Percentiles rank a stretch among this genome's conserved stretches.
These are phyloP conservation scores for Dactylellina leptospora DNA, from an alignment of 2,329 filamentous ascomycete genomes.

Conservation along the genomic window DNA sequence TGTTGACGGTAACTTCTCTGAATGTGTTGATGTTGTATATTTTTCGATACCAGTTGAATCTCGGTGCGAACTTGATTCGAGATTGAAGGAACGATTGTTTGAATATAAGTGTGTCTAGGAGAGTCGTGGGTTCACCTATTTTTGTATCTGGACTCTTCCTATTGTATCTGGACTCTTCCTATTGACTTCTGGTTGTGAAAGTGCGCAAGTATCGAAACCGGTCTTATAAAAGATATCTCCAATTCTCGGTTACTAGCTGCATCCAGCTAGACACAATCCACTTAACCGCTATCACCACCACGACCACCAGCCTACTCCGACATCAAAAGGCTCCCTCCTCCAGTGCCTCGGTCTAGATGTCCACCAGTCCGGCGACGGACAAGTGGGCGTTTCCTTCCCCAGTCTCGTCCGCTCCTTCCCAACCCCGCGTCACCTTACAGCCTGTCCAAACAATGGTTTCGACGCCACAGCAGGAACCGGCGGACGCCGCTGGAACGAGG, in stretches of 20 bases:
- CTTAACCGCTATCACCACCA: neutral
- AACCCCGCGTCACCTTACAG: slow-evolving; percentile 13
- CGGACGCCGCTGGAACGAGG: slow-evolving; percentile 26
- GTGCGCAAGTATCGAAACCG: too few species aligned
- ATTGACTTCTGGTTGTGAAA: too few species aligned
- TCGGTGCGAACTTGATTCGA: too few species aligned
- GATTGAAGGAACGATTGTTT: too few species aligned
- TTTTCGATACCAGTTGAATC: too few species aligned
- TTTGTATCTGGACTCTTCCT: too few species aligned
- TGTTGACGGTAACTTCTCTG: too few species aligned
- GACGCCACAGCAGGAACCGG: slow-evolving; percentile 21
- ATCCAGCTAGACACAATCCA: neutral
- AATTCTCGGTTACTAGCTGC: slow-evolving; percentile 12
- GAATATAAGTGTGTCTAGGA: too few species aligned
- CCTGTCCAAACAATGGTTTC: slow-evolving; percentile 13
- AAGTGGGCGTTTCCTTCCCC: slow-evolving; percentile 44
- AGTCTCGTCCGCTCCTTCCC: slow-evolving; percentile 10
- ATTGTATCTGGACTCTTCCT: too few species aligned
- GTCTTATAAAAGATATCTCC: too few species aligned
- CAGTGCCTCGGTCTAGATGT: slow-evolving; percentile 14
- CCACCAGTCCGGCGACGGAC: slow-evolving; percentile 45
- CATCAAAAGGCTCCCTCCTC: slow-evolving; percentile 11
- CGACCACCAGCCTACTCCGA: slow-evolving; percentile 3
- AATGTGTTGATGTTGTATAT: too few species aligned
- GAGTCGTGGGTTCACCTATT: too few species aligned